Evolutionary conservation across 495 filamentous ascomycete species (phyloP), one percentile per base, ranked within the genome.

Genomic region (Neurospora cerealis): DNA sequence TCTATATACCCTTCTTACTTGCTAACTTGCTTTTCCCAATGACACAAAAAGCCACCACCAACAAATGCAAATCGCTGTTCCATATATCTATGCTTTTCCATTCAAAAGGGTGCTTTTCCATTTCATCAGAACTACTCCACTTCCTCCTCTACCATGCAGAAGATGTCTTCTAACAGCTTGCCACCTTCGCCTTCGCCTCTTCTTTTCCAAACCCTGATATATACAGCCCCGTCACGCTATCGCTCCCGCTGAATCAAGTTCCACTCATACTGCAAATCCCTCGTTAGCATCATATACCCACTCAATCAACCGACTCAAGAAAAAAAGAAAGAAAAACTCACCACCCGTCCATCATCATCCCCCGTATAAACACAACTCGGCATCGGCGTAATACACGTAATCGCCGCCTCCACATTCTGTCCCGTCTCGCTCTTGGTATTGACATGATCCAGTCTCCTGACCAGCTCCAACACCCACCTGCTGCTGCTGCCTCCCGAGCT

Each of bases 321-420:
- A 0, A 7, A 46, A 38, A 75, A 60, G 69, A 71, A 19, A 24
- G 39, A 41, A 60, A 77, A 72, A 86, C 85, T 83, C 76, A 88
- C 85, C 79, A 97, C 95, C 83, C 91, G 83, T 60, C 95, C 95
- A 54, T 91, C 89, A 73, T 97, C 95, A 83, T 98, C 95, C 9
- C 96, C 95, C 0, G 95, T 97, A 82, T 98, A 98, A 15, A 98
- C 92, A 72, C 91, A 87, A 74, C 90, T 89, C 75, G 92, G 88
- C 86, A 94, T 91, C 15, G 96, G 93, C 69, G 93, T 85, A 71
- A 99, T 93, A 75, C 91, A 94, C 34, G 93, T 97, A 72, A 98
- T 94, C 2, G 91, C 90, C n/a, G 91, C 91, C 62, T 88, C 86
- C n/a, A 90, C 88, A 75, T 96, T 95, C 39, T 86, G 88, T 0